Evolutionary conservation across 2,329 filamentous ascomycete genomes (phyloP).

Genomic region (Macrophomina phaseolina): DNA sequence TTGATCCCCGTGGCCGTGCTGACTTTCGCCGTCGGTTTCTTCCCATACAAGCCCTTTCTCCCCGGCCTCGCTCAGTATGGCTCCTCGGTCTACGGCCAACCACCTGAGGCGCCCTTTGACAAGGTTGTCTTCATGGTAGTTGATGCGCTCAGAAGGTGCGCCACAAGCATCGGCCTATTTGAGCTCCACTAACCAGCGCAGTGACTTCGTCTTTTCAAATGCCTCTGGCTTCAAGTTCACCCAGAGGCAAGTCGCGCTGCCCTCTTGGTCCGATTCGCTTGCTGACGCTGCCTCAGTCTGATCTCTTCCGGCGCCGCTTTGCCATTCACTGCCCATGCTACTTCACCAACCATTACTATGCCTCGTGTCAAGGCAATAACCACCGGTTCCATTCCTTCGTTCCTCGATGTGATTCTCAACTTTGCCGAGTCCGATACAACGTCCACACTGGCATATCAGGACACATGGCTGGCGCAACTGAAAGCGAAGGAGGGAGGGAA

Average conservation of each 20-base stretch:
- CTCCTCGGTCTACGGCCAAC: conserved; percentile 58
- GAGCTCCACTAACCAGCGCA: conserved; percentile 44
- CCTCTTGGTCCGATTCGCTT: conserved; percentile 8
- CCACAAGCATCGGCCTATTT: background rate
- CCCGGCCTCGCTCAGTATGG: conserved; percentile 79
- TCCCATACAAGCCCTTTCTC: conserved; percentile 94
- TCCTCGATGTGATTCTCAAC: conserved; percentile 95
- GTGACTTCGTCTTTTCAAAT: conserved; percentile 89
- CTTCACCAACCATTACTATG: conserved; percentile 98
- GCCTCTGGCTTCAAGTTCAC: conserved; percentile 85
- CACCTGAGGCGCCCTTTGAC: conserved; percentile 77
- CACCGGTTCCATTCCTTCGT: conserved; percentile 96
- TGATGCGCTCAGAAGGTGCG: conserved; percentile 86
- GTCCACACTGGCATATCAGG: conserved; percentile 84
- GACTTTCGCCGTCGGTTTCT: conserved; percentile 88
- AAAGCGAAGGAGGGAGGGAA: conserved; percentile 69
- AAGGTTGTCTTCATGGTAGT: conserved; percentile 97
- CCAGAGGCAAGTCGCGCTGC: conserved; percentile 69
- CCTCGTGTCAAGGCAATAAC: conserved; percentile 96
- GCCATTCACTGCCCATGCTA: conserved; percentile 93
- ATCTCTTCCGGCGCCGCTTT: conserved; percentile 83
- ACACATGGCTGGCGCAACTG: conserved; percentile 96
- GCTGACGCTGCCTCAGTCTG: conserved; percentile 61
- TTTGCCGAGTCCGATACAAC: conserved; percentile 93
- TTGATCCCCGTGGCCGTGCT: conserved; percentile 72